Conservation (phyloP, 2,329 filamentous ascomycete species). For the Apiospora koreana region DNA sequence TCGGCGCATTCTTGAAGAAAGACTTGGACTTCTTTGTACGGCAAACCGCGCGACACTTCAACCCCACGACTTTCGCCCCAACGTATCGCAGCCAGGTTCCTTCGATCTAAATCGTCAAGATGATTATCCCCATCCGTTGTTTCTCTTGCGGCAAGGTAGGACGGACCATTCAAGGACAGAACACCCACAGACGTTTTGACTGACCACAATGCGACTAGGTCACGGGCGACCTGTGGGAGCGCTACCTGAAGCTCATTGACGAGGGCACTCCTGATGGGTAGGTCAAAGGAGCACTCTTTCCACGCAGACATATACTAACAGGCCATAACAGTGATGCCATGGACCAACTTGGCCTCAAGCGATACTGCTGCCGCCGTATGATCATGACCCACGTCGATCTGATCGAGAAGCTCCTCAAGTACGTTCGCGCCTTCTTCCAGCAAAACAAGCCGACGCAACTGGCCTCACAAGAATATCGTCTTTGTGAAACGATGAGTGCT, state of each 20-base stretch:
- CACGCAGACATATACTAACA: neutral
- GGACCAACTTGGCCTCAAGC: conserved; percentile 88
- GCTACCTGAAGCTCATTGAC: conserved; percentile 86
- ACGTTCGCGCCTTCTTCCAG: conserved; percentile 35
- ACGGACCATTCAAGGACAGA: conserved; percentile 11
- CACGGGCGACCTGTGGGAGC: conserved; percentile 95
- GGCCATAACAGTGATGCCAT: conserved; percentile 75
- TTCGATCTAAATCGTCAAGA: conserved; percentile 47
- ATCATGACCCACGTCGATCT: conserved; percentile 99
- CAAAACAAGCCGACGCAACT: neutral
- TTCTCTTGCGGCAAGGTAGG: conserved; percentile 98
- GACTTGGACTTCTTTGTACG: conserved; percentile 1
- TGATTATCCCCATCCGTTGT: conserved; percentile 99
- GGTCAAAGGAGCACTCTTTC: conserved; percentile 30
- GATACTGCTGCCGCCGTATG: conserved; percentile 99
- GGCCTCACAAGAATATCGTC: neutral
- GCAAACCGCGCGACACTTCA: neutral
- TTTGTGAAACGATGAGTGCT: conserved; percentile 14
- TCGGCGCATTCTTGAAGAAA: conserved; percentile 4
- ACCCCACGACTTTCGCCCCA: neutral
- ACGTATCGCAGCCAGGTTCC: neutral
- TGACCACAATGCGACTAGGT: conserved; percentile 59
- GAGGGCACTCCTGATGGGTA: conserved; percentile 75
- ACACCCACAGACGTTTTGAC: conserved; percentile 6
- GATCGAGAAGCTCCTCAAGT: conserved; percentile 97